These are phyloP conservation scores for Globisporangium nodosum DNA, from an alignment of 352 stramenopile genomes.

Conservation along the genomic window DNA sequence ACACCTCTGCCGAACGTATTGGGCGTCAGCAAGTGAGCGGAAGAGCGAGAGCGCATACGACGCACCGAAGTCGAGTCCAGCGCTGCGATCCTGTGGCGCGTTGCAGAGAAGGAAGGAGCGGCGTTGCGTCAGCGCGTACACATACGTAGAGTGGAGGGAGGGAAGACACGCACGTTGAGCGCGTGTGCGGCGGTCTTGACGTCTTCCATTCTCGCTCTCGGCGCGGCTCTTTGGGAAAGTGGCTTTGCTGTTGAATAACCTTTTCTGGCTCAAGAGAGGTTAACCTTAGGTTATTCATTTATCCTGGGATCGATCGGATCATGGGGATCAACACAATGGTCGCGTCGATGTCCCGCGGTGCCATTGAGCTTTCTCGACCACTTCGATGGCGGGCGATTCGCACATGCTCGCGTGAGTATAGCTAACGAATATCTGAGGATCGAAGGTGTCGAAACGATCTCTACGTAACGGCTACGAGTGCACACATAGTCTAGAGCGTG, in stretches of 20 bases:
- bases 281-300: too few species aligned
- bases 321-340: too few species aligned
- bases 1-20: constrained; percentile 44
- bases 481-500: background rate
- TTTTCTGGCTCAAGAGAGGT: too few species aligned
- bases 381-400: too few species aligned
- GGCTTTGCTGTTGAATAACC: background rate
- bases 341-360: too few species aligned
- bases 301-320: too few species aligned
- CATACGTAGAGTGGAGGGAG: background rate
- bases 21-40: background rate
- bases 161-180: constrained; percentile 28
- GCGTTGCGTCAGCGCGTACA: background rate
- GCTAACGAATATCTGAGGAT: too few species aligned
- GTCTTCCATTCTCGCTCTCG: constrained; percentile 24
- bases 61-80: constrained; percentile 69
- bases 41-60: background rate
- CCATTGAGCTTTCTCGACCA: too few species aligned
- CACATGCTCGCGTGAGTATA: too few species aligned
- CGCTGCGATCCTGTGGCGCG: constrained; percentile 48
- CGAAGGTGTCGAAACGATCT: background rate
- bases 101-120: background rate
- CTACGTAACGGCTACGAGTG: too few species aligned
- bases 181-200: constrained; percentile 34
- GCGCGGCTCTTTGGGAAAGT: background rate